Evolutionary conservation across 306 rosid species (phyloP).

Genomic region (Lupinus albus): DNA sequence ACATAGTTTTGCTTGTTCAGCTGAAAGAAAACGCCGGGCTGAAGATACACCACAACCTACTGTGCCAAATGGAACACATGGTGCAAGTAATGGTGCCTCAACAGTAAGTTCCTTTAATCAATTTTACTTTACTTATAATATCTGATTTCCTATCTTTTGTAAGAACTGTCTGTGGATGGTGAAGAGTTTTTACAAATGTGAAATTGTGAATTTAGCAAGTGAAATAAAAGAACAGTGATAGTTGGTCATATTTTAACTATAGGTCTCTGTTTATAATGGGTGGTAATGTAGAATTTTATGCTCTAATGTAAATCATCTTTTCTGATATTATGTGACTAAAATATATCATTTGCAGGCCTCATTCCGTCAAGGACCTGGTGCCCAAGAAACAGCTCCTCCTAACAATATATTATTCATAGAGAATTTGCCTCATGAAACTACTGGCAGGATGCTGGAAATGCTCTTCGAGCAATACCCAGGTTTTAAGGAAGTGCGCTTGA

Average conservation of each 20-base stretch:
- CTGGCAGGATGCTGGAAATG: constrained; percentile 86
- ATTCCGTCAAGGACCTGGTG: constrained; percentile 65
- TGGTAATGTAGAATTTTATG: not conserved
- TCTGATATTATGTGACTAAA: constrained; percentile 25
- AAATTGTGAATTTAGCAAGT: not conserved
- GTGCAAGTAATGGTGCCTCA: constrained; percentile 74
- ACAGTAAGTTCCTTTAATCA: constrained; percentile 57
- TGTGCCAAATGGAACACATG: constrained; percentile 62
- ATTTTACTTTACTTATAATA: not conserved
- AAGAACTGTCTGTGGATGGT: not conserved
- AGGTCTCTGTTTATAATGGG: not conserved
- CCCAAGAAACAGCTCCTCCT: constrained; percentile 80
- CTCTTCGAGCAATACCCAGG: constrained; percentile 96
- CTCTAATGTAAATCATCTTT: not conserved
- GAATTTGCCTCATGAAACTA: constrained; percentile 78
- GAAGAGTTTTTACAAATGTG: not conserved
- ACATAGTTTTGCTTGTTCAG: constrained; percentile 51
- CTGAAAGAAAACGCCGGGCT: constrained; percentile 73
- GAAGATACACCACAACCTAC: constrained; percentile 69
- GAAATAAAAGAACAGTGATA: not conserved
- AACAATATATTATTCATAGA: constrained; percentile 89
- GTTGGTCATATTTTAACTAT: not conserved
- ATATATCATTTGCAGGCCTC: constrained; percentile 53
- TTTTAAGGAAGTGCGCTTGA: constrained; percentile 94
- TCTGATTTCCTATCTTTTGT: not conserved